A percentile compares a stretch with the other conserved stretches of the same genome.
phyloP scores from a whole-genome alignment of 768 basidiomycete species.

The Russula brevipes region DNA sequence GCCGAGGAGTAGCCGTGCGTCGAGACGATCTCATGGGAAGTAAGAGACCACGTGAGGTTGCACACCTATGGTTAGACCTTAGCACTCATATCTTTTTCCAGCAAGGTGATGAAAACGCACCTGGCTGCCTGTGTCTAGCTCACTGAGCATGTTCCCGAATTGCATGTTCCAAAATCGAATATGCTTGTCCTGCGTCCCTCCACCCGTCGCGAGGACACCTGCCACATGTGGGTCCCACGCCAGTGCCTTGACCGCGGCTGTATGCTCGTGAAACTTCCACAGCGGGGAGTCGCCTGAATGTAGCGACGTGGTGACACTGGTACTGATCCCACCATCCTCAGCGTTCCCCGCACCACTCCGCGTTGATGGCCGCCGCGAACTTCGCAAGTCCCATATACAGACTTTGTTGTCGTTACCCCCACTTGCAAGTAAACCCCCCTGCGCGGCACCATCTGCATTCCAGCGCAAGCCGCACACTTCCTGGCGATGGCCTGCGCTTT shows the following conservation, averaged over 20 bases:
- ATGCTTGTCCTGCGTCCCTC: constrained; percentile 98
- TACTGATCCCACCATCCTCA: constrained; percentile 29
- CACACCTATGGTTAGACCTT: constrained; percentile 60
- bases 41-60: constrained; percentile 94
- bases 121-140: constrained; percentile 94
- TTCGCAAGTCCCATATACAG: constrained; percentile 91
- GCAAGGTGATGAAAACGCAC: constrained; percentile 39
- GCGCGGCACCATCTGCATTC: constrained; percentile 53
- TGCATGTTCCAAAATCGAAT: constrained; percentile 96
- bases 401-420: constrained; percentile 99
- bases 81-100: background rate
- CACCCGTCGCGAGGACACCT: constrained; percentile 88
- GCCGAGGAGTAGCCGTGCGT: constrained; percentile 96
- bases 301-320: constrained; percentile 30
- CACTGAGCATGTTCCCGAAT: constrained; percentile 77
- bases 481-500: constrained; percentile 73
- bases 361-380: constrained; percentile 42
- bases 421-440: constrained; percentile 67
- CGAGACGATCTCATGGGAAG: constrained; percentile 94
- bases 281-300: constrained; percentile 58
- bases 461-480: constrained; percentile 96
- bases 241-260: constrained; percentile 94
- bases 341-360: constrained; percentile 28
- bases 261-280: constrained; percentile 95
- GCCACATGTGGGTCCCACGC: constrained; percentile 97